Evolutionary conservation across 805 yeast genomes (phyloP), one percentile per base, ranked within the genome.

Genomic region (Kuraishia ogatae): DNA sequence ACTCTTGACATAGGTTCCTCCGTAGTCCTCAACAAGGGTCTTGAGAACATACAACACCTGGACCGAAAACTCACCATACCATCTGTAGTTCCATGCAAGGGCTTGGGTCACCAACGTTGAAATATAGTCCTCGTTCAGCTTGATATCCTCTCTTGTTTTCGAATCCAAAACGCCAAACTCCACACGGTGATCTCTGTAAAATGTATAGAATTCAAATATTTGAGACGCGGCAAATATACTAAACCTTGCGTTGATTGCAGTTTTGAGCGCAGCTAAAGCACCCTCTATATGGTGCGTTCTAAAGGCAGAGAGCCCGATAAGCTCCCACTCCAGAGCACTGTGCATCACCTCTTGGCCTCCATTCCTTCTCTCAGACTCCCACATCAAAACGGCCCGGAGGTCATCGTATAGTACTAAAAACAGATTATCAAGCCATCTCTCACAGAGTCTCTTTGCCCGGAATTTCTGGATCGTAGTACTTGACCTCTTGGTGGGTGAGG

Each of bases 321-420:
- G 68, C 61, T 84, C 87, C 93, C 93, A 87, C 64, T 87, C 90
- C 24, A 86, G 65, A 0, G 88, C 86, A 62, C 84, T 80, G 60
- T 83, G 84, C 55, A 72, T 75, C 15, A 73, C 66, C 3, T 61
- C 61, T 46, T 51, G 65, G 49, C 63, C 65, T 6, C 57, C 61
- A 51, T 55, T 58, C 2, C 56, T 50, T 23, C 62, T 59, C 50
- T 70, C 73, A 54, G 65, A 67, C 46, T 67, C 70, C 69, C 71
- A 69, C 78, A 89, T 80, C 1, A 97, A 90, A 67, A 88, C 93
- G 0, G 89, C 83, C 64, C 87, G 77, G 62, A 88, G 76, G 65
- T 88, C 96, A 62, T 84, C 89, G 62, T 84, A 84, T 43, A 84
- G 67, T 8, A 84, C 64, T 87, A 84, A 82, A 65, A 84, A 84